Evolutionary conservation across 768 basidiomycete species (phyloP), one percentile per base, ranked within the genome.

Genomic region (Collybia sordida): DNA sequence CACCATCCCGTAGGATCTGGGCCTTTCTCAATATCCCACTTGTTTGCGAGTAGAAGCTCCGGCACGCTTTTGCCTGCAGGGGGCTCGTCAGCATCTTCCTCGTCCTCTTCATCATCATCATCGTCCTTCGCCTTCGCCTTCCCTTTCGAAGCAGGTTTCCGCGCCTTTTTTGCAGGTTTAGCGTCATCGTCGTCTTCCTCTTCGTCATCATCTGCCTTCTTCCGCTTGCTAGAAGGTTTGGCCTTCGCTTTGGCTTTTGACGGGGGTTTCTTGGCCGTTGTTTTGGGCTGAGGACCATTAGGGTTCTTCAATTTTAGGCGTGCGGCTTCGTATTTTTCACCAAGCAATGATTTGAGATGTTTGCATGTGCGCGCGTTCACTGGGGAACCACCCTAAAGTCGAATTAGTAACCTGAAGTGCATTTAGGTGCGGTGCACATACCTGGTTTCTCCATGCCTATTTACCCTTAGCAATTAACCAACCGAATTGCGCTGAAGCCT

Each of bases 1-100:
- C 79, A 82, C 79, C 80, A 84, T 1, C 80, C 80, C 14, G 73
- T 72, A 1, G 80, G 80, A 57, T 84, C 81, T 17, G 68, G 66
- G 0, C 80, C 80, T 21, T 56, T 77, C 12, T 79, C 78, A 2
- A 80, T 49, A 45, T 82, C 80, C 80, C 80, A 82, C 45, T 80
- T 81, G 52, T 73, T 75, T 0, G 82, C 82, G 0, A 84, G 65
- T 45, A 84, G 64, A 1, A 84, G 62, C 7, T 72, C 72, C 8
- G 78, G 78, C 3, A 72, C 63, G 8, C 55, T 58, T 55, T 76
- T 77, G 27, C 55, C 53, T 0, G 57, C 45, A 0, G 61, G 50
- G 1, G 59, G 59, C 19, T 56, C 64, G 6, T 62, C 68, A 11
- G 64, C 66, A 1, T 61, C 67, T 0, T 69, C 64, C 15, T 69